Evolutionary conservation across 2,329 filamentous ascomycete genomes (phyloP).

Genomic region (Hypoxylon sp.): DNA sequence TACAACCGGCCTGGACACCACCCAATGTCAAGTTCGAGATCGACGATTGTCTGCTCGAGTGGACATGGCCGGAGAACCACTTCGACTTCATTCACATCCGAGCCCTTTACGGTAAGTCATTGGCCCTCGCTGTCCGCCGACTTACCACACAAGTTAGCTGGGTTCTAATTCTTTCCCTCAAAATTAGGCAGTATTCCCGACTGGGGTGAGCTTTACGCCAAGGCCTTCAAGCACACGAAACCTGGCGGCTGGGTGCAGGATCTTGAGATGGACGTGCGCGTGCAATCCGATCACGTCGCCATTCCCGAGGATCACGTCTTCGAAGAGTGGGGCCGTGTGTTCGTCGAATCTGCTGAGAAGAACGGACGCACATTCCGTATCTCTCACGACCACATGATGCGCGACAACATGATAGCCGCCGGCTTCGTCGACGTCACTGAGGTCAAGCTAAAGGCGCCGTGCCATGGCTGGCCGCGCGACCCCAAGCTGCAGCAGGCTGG

Average conservation of each 20-base stretch:
- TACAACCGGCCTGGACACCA: conserved; percentile 57
- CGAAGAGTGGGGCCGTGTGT: conserved; percentile 55
- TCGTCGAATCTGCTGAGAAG: conserved; percentile 50
- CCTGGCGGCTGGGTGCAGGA: conserved; percentile 69
- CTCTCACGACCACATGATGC: conserved; percentile 57
- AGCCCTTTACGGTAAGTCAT: conserved; percentile 61
- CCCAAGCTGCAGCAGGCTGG: conserved; percentile 61
- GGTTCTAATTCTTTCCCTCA: conserved; percentile 1
- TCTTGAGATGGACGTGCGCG: conserved; percentile 61
- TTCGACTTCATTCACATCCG: conserved; percentile 69
- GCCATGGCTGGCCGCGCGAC: conserved; percentile 63
- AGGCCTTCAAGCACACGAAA: conserved; percentile 58
- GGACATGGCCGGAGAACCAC: conserved; percentile 59
- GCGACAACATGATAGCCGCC: conserved; percentile 50
- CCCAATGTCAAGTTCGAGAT: conserved; percentile 69
- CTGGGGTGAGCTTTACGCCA: conserved; percentile 62
- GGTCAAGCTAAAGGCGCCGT: conserved; percentile 62
- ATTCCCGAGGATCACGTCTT: conserved; percentile 56
- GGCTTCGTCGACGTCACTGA: conserved; percentile 61
- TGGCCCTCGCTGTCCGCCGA: not conserved
- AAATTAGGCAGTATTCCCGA: conserved; percentile 60
- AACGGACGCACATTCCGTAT: conserved; percentile 58
- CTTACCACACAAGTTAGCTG: not conserved
- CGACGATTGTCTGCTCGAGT: conserved; percentile 67
- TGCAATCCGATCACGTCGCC: conserved; percentile 60